Evolutionary conservation across 2,329 filamentous ascomycete species (phyloP).

Genomic region (Leptographium procerum): DNA sequence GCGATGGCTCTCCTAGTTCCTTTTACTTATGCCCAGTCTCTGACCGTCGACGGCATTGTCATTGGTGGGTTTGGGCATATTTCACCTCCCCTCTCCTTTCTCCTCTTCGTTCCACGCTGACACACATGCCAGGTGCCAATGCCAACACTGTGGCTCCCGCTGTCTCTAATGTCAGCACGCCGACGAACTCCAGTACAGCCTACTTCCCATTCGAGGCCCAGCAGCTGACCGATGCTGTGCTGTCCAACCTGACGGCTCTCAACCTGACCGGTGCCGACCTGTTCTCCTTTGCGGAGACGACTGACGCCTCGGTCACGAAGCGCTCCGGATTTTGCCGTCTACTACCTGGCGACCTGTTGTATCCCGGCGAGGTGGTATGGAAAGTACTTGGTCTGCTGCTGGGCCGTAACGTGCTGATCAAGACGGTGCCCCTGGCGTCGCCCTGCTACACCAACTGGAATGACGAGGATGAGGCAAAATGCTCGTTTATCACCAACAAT

Average conservation of each 20-base stretch:
- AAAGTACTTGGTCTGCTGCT: slow-evolving; percentile 38
- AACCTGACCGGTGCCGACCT: slow-evolving; percentile 9
- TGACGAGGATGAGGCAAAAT: slow-evolving; percentile 31
- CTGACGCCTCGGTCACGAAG: neutral
- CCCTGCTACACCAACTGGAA: slow-evolving; percentile 36
- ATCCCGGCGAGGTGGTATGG: slow-evolving; percentile 39
- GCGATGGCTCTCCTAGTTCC: slow-evolving; percentile 4
- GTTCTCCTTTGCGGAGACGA: slow-evolving; percentile 7
- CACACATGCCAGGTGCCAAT: slow-evolving; percentile 6
- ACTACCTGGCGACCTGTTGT: slow-evolving; percentile 38
- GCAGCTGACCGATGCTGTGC: slow-evolving; percentile 12
- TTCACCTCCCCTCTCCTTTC: neutral
- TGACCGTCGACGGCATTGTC: slow-evolving; percentile 7
- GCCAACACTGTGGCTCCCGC: slow-evolving; percentile 10
- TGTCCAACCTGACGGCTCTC: slow-evolving; percentile 11
- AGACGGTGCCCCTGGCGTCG: slow-evolving; percentile 38
- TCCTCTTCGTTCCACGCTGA: neutral
- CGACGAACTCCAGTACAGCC: slow-evolving; percentile 2
- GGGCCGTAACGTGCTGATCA: slow-evolving; percentile 33
- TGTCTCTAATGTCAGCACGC: neutral
- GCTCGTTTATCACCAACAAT: slow-evolving; percentile 23
- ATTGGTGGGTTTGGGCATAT: slow-evolving; percentile 3
- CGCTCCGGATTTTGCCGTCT: slow-evolving; percentile 12
- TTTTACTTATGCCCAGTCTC: slow-evolving; percentile 6
- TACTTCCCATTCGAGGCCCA: slow-evolving; percentile 14